Conservation (phyloP, 176 grass and related monocot species). For the Panicum miliaceum region DNA sequence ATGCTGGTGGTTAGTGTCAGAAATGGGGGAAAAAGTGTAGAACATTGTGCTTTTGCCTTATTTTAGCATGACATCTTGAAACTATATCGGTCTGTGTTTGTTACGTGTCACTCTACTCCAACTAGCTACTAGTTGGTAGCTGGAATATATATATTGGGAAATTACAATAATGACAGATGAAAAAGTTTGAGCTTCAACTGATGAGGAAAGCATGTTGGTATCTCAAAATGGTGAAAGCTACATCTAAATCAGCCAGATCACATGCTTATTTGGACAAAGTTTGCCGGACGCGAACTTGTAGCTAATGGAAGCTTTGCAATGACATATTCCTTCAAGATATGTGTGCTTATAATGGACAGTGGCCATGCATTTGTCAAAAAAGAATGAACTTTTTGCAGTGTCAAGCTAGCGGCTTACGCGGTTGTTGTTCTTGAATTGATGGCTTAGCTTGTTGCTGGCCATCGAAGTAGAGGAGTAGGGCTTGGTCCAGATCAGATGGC, state of each 20-base stretch:
- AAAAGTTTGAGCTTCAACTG: constrained; percentile 2
- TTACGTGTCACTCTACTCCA: constrained; percentile 40
- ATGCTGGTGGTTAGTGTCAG: not conserved
- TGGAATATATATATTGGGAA: not conserved
- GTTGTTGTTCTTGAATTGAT: constrained; percentile 56
- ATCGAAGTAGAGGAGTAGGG: constrained; percentile 64
- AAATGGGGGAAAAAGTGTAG: not conserved
- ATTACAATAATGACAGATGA: not conserved
- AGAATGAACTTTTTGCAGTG: constrained; percentile 21
- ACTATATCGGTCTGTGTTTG: constrained; percentile 28
- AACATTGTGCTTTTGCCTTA: not conserved
- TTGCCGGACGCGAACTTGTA: constrained; percentile 6
- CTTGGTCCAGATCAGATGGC: constrained; percentile 62
- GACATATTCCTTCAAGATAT: not conserved
- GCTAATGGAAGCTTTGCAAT: constrained; percentile 26
- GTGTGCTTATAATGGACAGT: not conserved
- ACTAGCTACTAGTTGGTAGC: not conserved
- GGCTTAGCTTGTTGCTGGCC: constrained; percentile 59
- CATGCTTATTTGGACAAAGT: constrained; percentile 15
- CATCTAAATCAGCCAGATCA: not conserved
- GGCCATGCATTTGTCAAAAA: not conserved
- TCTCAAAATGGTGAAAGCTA: not conserved
- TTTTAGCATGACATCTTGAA: constrained; percentile 35
- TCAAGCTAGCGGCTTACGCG: constrained; percentile 29
- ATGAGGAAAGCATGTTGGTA: not conserved